phyloP scores from a whole-genome alignment of 495 filamentous ascomycete genomes.

The Podospora comata region DNA sequence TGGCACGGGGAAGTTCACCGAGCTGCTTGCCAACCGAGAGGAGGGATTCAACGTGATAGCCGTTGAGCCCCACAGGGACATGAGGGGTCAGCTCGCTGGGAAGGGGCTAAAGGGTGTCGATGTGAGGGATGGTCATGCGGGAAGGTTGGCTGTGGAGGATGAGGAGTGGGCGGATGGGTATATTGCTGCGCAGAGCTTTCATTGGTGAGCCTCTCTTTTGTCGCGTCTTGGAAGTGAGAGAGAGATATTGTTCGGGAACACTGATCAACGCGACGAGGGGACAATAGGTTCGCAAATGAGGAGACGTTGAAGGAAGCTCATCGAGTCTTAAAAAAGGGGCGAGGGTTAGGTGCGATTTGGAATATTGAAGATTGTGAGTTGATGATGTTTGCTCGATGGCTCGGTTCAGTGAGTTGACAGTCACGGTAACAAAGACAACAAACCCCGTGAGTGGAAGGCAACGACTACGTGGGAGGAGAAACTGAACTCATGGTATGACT shows the following conservation, averaged over 20 bases:
- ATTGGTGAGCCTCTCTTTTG: constrained; percentile 45
- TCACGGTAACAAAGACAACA: constrained; percentile 44
- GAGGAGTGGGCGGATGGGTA: constrained; percentile 59
- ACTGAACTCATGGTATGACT: constrained; percentile 27
- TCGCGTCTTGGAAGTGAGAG: neutral
- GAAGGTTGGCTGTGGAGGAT: constrained; percentile 46
- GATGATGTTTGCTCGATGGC: neutral
- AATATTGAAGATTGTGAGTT: constrained; percentile 62
- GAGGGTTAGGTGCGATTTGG: constrained; percentile 60
- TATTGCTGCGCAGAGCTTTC: constrained; percentile 60
- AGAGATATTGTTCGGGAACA: neutral
- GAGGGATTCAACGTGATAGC: constrained; percentile 52
- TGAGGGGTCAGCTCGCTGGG: constrained; percentile 53
- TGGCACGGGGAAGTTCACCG: constrained; percentile 67
- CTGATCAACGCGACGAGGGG: neutral
- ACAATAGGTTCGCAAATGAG: constrained; percentile 56
- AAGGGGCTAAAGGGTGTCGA: constrained; percentile 47
- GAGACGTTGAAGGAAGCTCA: constrained; percentile 57
- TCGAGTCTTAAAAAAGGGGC: constrained; percentile 51
- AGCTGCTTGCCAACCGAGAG: constrained; percentile 49
- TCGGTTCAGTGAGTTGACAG: neutral
- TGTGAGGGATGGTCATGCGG: constrained; percentile 53
- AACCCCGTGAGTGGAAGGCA: constrained; percentile 42
- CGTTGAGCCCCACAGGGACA: constrained; percentile 43
- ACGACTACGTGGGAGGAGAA: constrained; percentile 53